phyloP scores from a whole-genome alignment of 2,329 filamentous ascomycete species.

The Fusarium nurragi region DNA sequence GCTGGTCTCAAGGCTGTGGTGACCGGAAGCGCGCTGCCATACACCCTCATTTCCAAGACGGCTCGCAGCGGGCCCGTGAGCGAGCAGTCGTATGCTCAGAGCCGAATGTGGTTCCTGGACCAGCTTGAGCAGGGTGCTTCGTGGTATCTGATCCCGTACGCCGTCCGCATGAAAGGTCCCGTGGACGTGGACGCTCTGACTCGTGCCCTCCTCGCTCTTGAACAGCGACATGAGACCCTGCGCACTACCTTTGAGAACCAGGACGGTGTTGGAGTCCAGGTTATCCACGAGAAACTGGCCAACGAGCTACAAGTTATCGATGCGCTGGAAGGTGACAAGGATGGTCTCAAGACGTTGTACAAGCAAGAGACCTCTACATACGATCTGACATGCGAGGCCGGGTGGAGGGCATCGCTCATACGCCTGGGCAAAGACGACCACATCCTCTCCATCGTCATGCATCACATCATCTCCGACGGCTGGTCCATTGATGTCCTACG shows the following conservation, averaged over 20 bases:
- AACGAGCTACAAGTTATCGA: conserved; percentile 60
- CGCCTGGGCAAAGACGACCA: not conserved
- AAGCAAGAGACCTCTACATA: not conserved
- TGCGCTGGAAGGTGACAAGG: conserved; percentile 55
- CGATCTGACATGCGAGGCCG: not conserved
- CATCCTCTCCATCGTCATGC: conserved; percentile 34
- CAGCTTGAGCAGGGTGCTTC: not conserved
- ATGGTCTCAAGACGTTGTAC: not conserved
- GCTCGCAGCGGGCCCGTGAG: not conserved
- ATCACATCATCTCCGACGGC: conserved; percentile 41
- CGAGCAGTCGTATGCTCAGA: conserved; percentile 16
- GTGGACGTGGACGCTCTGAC: not conserved
- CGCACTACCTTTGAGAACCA: not conserved
- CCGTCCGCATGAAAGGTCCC: not conserved
- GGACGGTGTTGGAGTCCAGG: not conserved
- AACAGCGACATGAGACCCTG: not conserved
- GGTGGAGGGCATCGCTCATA: not conserved
- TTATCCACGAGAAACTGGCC: not conserved
- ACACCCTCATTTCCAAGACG: not conserved
- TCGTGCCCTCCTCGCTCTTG: not conserved
- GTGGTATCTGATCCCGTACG: conserved; percentile 10
- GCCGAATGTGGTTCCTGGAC: conserved; percentile 15
- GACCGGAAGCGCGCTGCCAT: not conserved
- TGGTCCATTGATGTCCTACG: conserved; percentile 38
- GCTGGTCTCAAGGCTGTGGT: not conserved